A percentile compares a stretch with the other conserved stretches of the same genome.
Evolutionary conservation across 495 filamentous ascomycete genomes (phyloP).

Genomic region (Hyaloscypha variabilis): DNA sequence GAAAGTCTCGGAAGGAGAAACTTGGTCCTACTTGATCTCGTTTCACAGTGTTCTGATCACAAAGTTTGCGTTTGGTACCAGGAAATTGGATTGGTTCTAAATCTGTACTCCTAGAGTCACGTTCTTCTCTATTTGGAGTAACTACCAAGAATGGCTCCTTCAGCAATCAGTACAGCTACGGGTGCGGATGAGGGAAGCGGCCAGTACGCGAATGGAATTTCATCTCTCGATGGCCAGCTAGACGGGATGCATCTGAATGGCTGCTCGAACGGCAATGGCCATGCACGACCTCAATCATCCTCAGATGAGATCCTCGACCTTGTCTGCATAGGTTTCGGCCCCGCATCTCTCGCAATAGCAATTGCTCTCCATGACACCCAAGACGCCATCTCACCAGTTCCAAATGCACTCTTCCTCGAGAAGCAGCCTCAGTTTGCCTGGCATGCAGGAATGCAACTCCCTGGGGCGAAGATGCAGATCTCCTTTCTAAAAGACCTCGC

Average conservation of each 20-base stretch:
- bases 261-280: not conserved
- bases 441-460: slow-evolving; percentile 95
- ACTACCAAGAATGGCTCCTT: slow-evolving; percentile 24
- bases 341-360: slow-evolving; percentile 89
- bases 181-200: slow-evolving; percentile 4
- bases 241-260: slow-evolving; percentile 6
- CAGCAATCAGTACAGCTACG: slow-evolving; percentile 18
- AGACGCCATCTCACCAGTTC: slow-evolving; percentile 35
- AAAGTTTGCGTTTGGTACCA: not conserved
- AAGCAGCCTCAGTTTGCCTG: slow-evolving; percentile 82
- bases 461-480: slow-evolving; percentile 95
- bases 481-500: slow-evolving; percentile 97
- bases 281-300: not conserved
- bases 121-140: slow-evolving; percentile 2
- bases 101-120: slow-evolving; percentile 7
- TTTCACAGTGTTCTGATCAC: not conserved
- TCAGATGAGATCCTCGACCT: slow-evolving; percentile 54
- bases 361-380: slow-evolving; percentile 81
- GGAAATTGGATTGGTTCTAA: not conserved
- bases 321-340: slow-evolving; percentile 91
- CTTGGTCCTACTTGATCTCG: not conserved
- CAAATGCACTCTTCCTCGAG: slow-evolving; percentile 83
- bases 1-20: not conserved
- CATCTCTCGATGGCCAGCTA: not conserved
- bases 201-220: slow-evolving; percentile 1